Evolutionary conservation across 2,329 filamentous ascomycete genomes (phyloP), one percentile per base, ranked within the genome.

Genomic region (Scopulariopsis brevicaulis): DNA sequence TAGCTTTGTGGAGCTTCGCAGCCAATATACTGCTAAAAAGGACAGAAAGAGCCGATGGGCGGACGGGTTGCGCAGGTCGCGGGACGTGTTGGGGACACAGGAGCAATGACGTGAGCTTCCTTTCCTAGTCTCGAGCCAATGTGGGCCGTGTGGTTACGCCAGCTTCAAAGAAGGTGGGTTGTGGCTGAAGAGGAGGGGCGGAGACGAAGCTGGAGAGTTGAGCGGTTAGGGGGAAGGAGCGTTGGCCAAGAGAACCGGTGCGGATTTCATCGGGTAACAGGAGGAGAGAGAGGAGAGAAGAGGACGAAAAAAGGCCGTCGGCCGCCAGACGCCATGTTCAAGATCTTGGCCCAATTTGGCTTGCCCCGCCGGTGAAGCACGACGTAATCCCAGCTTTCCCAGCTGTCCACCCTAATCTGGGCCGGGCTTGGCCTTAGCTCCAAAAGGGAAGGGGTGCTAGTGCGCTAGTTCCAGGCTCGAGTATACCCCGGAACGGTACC

Each of bases 161-260:
- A 46, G 40, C 40, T 46, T 3, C 15, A 14, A 32, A 32, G 40
- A 2, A 40, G 14, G 46, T 22, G 8, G 46, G 46, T n/a, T 20
- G n/a, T 22, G 46, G 46, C n/a, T 50, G 46, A 60, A 58, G 59
- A 57, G 59, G 59, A 57, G 53, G 59, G 56, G 40, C 61, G 28
- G 57, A 53, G 35, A 53, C 59, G 58, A 60, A 60, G 60, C 56
- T 58, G 59, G 54, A 56, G 61, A 60, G 61, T 58, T 40, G 60
- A 59, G 61, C 59, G 61, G 8, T n/a, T n/a, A n/a, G 18, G 15
- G 59, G 53, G 56, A 54, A 54, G 56, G 54, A 20, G 52, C 40
- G 51, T 24, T 59, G 59, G 65, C 61, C 64, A 64, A 20, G 20
- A 52, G 58, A 55, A 50, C 32, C 55, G 57, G 37, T 35, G 35